Percentiles rank a stretch among this genome's conserved stretches.
Evolutionary conservation across 768 basidiomycete species (phyloP).

Genomic region (Baorangia bicolor): DNA sequence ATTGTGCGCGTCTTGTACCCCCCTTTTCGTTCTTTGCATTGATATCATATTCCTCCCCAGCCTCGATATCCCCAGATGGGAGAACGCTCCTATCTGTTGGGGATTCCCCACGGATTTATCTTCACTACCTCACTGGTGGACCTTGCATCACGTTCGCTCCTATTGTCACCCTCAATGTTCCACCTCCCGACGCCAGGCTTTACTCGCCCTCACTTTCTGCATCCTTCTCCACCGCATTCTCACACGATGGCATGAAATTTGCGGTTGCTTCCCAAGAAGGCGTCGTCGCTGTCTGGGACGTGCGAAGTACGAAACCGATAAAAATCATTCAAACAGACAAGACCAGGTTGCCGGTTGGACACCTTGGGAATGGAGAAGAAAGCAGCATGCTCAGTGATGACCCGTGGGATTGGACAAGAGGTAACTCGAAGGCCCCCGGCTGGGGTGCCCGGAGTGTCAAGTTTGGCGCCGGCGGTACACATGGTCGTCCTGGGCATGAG

Average conservation of each 20-base stretch:
- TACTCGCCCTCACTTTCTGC: slow-evolving; percentile 53
- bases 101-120: slow-evolving; percentile 82
- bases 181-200: slow-evolving; percentile 48
- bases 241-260: slow-evolving; percentile 71
- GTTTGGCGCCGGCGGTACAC: slow-evolving; percentile 63
- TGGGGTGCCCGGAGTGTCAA: slow-evolving; percentile 88
- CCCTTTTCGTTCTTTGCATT: background rate
- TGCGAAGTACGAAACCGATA: slow-evolving; percentile 67
- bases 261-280: slow-evolving; percentile 85
- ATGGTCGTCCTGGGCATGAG: slow-evolving; percentile 56
- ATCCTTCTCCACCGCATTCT: slow-evolving; percentile 80
- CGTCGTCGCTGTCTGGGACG: slow-evolving; percentile 79
- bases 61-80: slow-evolving; percentile 88
- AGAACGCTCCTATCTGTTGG: slow-evolving; percentile 86
- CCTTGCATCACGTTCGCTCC: slow-evolving; percentile 58
- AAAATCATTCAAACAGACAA: slow-evolving; percentile 63
- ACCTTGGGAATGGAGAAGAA: slow-evolving; percentile 38
- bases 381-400: slow-evolving; percentile 61
- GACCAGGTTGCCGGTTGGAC: slow-evolving; percentile 30
- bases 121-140: slow-evolving; percentile 75
- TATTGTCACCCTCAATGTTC: slow-evolving; percentile 67
- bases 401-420: slow-evolving; percentile 66
- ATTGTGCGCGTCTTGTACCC: slow-evolving; percentile 51
- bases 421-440: slow-evolving; percentile 59
- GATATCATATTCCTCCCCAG: slow-evolving; percentile 39